These are phyloP conservation scores for Aspergillus sp. DNA, from an alignment of 2,329 filamentous ascomycete genomes.

Conservation along the genomic window DNA sequence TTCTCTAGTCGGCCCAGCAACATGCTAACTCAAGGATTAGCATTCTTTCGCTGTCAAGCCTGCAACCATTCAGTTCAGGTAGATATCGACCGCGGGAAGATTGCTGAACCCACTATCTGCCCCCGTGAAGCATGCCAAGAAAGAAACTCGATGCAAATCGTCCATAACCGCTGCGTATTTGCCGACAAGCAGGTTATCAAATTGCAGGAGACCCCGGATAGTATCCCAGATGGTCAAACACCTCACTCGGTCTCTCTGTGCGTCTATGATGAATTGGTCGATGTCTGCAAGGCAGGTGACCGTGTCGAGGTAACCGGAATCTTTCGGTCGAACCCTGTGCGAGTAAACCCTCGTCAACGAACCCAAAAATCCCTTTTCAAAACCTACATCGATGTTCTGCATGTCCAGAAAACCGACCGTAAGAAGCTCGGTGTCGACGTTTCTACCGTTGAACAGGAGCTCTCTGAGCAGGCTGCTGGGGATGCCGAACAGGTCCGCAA, in stretches of 20 bases:
- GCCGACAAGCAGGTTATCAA: slow-evolving; percentile 99
- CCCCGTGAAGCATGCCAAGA: slow-evolving; percentile 77
- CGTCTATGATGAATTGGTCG: slow-evolving; percentile 94
- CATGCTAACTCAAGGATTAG: slow-evolving; percentile 38
- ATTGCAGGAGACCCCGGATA: slow-evolving; percentile 94
- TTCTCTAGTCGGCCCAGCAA: background rate
- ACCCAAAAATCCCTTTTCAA: slow-evolving; percentile 96
- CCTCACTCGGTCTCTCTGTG: slow-evolving; percentile 96
- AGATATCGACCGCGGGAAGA: slow-evolving; percentile 91
- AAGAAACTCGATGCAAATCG: slow-evolving; percentile 95
- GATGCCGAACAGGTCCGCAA: slow-evolving; percentile 80
- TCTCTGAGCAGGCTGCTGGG: slow-evolving; percentile 69
- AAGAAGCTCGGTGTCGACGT: slow-evolving; percentile 89
- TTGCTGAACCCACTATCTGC: slow-evolving; percentile 88
- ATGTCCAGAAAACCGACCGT: slow-evolving; percentile 95
- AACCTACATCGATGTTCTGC: slow-evolving; percentile 92
- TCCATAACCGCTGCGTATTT: slow-evolving; percentile 93
- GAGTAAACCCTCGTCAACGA: slow-evolving; percentile 88
- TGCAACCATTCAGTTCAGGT: slow-evolving; percentile 91
- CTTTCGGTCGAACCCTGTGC: slow-evolving; percentile 90
- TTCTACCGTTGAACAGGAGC: slow-evolving; percentile 81
- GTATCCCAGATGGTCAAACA: slow-evolving; percentile 90
- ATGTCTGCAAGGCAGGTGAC: slow-evolving; percentile 97
- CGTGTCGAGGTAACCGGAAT: slow-evolving; percentile 94
- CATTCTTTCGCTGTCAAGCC: slow-evolving; percentile 92